Conservation (phyloP, 768 basidiomycete species). For the Holtermanniella nyarrowii region DNA sequence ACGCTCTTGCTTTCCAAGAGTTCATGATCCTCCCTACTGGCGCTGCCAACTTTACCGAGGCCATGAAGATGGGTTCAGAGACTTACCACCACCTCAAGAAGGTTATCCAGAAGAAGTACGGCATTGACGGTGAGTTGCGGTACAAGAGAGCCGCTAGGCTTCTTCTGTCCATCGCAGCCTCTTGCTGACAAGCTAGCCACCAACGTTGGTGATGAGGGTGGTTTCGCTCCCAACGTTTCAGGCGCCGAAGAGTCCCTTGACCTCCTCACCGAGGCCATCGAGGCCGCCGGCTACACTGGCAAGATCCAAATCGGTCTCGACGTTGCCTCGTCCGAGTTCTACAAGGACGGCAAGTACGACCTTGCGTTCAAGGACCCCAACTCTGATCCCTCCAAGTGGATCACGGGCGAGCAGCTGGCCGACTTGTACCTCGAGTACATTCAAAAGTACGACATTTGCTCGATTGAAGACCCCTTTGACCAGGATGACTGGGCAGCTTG, state of each 20-base stretch:
- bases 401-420: conserved; percentile 82
- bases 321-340: conserved; percentile 98
- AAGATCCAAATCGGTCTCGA: conserved; percentile 98
- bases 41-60: conserved; percentile 81
- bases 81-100: conserved; percentile 97
- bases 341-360: conserved; percentile 99
- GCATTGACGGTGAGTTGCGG: conserved; percentile 72
- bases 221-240: conserved; percentile 95
- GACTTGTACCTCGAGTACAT: conserved; percentile 77
- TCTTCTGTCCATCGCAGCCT: not conserved
- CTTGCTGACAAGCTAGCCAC: conserved; percentile 52
- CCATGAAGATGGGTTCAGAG: conserved; percentile 94
- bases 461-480: conserved; percentile 79
- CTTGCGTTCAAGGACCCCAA: conserved; percentile 85
- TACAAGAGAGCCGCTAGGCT: not conserved
- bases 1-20: conserved; percentile 99
- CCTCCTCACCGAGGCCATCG: conserved; percentile 88
- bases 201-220: conserved; percentile 99
- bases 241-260: conserved; percentile 97
- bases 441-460: conserved; percentile 79
- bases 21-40: conserved; percentile 99
- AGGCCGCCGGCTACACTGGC: conserved; percentile 94
- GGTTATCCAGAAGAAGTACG: conserved; percentile 98
- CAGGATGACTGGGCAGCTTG: conserved; percentile 99
- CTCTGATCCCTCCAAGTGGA: conserved; percentile 94